phyloP scores from a whole-genome alignment of 805 yeast species.

The Metschnikowia bowlesiae region DNA sequence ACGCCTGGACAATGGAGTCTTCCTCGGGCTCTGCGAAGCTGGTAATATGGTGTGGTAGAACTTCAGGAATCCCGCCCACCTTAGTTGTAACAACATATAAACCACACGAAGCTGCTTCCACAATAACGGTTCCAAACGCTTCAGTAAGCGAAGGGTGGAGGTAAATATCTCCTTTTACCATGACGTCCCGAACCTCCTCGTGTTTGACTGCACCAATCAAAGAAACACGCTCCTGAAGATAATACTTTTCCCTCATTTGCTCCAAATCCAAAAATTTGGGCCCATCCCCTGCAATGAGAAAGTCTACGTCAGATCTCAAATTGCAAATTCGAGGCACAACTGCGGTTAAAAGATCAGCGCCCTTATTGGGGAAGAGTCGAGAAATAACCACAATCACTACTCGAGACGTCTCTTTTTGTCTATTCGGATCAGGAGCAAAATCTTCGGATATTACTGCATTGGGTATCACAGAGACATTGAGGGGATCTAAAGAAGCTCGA shows the following conservation, averaged over 20 bases:
- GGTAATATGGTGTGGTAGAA: conserved; percentile 88
- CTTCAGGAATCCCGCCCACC: conserved; percentile 98
- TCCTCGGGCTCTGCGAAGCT: conserved; percentile 87
- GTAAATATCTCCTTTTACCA: conserved; percentile 91
- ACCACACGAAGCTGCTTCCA: conserved; percentile 97
- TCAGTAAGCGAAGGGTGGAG: conserved; percentile 92
- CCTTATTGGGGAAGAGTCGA: conserved; percentile 91
- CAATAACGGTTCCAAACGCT: conserved; percentile 95
- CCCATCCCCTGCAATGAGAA: conserved; percentile 94
- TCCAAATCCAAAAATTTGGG: conserved; percentile 91
- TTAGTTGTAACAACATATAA: conserved; percentile 87
- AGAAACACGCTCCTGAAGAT: conserved; percentile 82
- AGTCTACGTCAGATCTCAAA: conserved; percentile 58
- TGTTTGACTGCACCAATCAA: conserved; percentile 85
- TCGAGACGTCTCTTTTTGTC: conserved; percentile 2
- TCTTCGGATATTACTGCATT: conserved; percentile 89
- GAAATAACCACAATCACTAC: conserved; percentile 90
- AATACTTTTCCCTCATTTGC: conserved; percentile 86
- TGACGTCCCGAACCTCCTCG: conserved; percentile 87
- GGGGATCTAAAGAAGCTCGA: conserved; percentile 78
- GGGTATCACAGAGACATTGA: conserved; percentile 82
- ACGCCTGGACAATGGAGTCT: conserved; percentile 68
- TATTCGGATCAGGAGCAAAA: conserved; percentile 51
- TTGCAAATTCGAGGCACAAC: conserved; percentile 80
- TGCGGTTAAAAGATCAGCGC: conserved; percentile 83